These are phyloP conservation scores for Exophiala alcalophila DNA, from an alignment of 2,329 filamentous ascomycete species.

Conservation along the genomic window DNA sequence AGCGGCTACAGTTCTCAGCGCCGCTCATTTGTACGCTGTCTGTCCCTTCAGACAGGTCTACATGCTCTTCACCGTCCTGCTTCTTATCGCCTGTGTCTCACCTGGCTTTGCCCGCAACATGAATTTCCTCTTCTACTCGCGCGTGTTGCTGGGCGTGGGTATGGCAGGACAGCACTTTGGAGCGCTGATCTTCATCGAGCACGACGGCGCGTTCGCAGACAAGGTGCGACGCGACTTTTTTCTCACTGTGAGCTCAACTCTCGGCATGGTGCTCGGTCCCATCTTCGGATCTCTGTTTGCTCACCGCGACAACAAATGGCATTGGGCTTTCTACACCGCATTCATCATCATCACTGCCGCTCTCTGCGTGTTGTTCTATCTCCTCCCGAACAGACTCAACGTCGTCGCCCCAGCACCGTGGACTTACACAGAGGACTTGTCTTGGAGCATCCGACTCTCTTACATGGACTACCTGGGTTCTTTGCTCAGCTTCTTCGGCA, in stretches of 20 bases:
- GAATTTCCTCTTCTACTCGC: constrained; percentile 14
- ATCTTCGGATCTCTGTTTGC: constrained; percentile 19
- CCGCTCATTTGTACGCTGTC: constrained; percentile 22
- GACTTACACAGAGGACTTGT: constrained; percentile 1
- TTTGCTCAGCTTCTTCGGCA: constrained; percentile 17
- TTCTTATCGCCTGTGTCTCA: constrained; percentile 15
- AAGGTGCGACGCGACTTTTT: constrained; percentile 22
- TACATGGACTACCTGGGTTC: constrained; percentile 14
- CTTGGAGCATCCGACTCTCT: constrained; percentile 4
- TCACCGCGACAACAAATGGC: constrained; percentile 12
- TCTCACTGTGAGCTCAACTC: constrained; percentile 14
- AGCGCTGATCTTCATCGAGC: constrained; percentile 18
- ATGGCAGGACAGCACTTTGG: constrained; percentile 23
- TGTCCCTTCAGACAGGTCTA: constrained; percentile 19
- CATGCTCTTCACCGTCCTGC: constrained; percentile 10
- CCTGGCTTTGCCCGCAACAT: constrained; percentile 16
- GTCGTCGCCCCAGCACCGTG: constrained; percentile 5
- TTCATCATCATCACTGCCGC: constrained; percentile 10
- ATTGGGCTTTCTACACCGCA: constrained; percentile 16
- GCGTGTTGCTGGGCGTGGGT: constrained; percentile 17
- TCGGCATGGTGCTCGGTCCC: constrained; percentile 21
- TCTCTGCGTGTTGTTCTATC: constrained; percentile 10
- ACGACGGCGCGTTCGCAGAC: constrained; percentile 18
- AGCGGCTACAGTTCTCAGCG: constrained; percentile 15
- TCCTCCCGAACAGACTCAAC: constrained; percentile 14